These are phyloP conservation scores for Suillus paluster DNA, from an alignment of 768 basidiomycete genomes.

Conservation along the genomic window DNA sequence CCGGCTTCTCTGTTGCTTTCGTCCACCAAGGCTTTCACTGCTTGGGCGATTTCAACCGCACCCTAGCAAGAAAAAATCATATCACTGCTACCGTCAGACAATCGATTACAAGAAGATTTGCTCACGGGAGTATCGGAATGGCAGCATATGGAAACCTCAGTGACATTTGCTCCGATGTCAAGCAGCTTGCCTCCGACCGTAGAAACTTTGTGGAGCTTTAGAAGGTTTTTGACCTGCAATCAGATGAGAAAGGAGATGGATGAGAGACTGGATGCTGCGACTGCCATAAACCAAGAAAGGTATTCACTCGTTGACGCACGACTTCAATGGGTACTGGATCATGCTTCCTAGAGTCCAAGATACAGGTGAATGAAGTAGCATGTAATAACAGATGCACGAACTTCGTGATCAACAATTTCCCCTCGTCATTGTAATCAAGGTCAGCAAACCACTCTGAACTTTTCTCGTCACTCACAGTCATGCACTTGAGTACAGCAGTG, in stretches of 20 bases:
- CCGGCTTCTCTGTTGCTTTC: slow-evolving; percentile 48
- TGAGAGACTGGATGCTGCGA: background rate
- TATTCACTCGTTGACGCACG: slow-evolving; percentile 48
- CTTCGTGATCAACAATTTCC: slow-evolving; percentile 66
- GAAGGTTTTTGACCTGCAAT: slow-evolving; percentile 48
- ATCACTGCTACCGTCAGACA: background rate
- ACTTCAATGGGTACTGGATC: slow-evolving; percentile 47
- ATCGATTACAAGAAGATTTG: slow-evolving; percentile 4
- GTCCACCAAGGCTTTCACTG: slow-evolving; percentile 61
- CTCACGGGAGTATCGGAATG: slow-evolving; percentile 69
- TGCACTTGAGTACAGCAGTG: background rate
- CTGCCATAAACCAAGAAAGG: background rate
- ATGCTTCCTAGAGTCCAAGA: slow-evolving; percentile 48
- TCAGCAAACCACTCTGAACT: slow-evolving; percentile 70
- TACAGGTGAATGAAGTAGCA: slow-evolving; percentile 1
- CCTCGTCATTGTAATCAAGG: slow-evolving; percentile 59
- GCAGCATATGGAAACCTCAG: slow-evolving; percentile 63
- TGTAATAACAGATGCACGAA: slow-evolving; percentile 20
- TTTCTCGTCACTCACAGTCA: background rate
- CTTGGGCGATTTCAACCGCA: slow-evolving; percentile 53
- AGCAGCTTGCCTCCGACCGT: slow-evolving; percentile 47
- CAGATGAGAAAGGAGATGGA: background rate
- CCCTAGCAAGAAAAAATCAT: slow-evolving; percentile 41
- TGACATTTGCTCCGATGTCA: slow-evolving; percentile 47
- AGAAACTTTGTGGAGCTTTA: slow-evolving; percentile 49